Evolutionary conservation across 1,139 yeast species (phyloP), one percentile per base, ranked within the genome.

Genomic region (Suhomyces bolitotheri): DNA sequence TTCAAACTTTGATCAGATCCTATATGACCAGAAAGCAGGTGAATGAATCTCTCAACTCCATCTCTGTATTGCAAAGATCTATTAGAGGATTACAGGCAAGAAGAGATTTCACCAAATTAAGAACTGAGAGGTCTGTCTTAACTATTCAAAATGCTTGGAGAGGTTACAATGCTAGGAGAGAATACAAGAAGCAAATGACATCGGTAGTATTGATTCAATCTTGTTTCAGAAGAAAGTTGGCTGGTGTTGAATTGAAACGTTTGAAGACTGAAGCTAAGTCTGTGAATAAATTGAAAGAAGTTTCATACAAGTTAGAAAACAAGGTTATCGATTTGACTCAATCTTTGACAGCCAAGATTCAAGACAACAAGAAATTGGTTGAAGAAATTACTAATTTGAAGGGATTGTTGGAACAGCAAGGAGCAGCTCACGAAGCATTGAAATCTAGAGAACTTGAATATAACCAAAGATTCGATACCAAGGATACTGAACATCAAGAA

Each of bases 241-340:
- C 98, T 22, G 70, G 70, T 47, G 68, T 69, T 36, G 82, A 82
- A 57, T 76, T 87, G 50, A 66, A 70, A 43, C 64, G 71, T 42
- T 70, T 88, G 56, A 84, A 79, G 57, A 76, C 73, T 19, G 97
- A 92, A 48, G 96, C 97, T 25, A 88, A 88, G 58, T 87, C 96
- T 15, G 95, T 88, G 31, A 83, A 82, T 56, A 95, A 84, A 55
- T 76, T 87, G 69, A 80, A 87, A 62, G 96, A 92, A 58, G 95
- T 88, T 25, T 88, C 95, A 52, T 92, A 88, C 64, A 81, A 85
- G 58, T 76, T 92, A 53, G 98, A 94, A 61, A 92, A 90, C 62
- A 92, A 92, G 71, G 97, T 94, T 16, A 89, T 92, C 46, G 96
- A 90, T 60, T 77, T 94, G 47, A 89, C 96, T 1, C 96, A 90